phyloP scores from a whole-genome alignment of 2,329 filamentous ascomycete genomes.

The Drechslera avenae region DNA sequence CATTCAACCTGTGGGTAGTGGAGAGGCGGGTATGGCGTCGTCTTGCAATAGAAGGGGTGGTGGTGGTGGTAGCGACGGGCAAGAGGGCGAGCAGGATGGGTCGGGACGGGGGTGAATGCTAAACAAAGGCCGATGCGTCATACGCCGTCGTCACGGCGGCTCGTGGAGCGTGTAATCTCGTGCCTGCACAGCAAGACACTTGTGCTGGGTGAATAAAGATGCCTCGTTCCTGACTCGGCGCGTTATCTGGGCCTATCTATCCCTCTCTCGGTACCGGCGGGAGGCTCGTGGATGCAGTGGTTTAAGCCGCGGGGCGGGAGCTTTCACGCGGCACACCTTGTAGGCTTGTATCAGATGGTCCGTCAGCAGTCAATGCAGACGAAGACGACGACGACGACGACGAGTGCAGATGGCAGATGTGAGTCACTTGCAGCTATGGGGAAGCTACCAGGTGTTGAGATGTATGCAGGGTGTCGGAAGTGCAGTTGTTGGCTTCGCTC shows the following conservation, averaged over 20 bases:
- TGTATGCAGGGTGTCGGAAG: slow-evolving; percentile 16
- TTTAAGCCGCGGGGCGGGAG: slow-evolving; percentile 11
- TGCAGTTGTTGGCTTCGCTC: slow-evolving; percentile 14
- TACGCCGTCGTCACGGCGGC: slow-evolving; percentile 26
- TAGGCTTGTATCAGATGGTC: slow-evolving; percentile 13
- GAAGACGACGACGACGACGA: neutral
- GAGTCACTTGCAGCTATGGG: slow-evolving; percentile 9
- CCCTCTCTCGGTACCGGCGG: slow-evolving; percentile 15
- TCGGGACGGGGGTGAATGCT: slow-evolving; percentile 22
- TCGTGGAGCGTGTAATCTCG: slow-evolving; percentile 25
- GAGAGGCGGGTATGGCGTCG: slow-evolving; percentile 6
- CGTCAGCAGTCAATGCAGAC: slow-evolving; percentile 26
- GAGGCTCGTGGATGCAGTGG: slow-evolving; percentile 12
- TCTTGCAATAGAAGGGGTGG: neutral
- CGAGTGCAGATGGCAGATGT: neutral
- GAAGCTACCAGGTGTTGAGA: slow-evolving; percentile 22
- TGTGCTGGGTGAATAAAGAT: slow-evolving; percentile 10
- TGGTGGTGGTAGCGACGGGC: slow-evolving; percentile 16
- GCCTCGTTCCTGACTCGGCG: slow-evolving; percentile 21
- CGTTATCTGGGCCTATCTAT: slow-evolving; percentile 15
- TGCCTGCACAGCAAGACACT: slow-evolving; percentile 20
- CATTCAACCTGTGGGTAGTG: slow-evolving; percentile 42
- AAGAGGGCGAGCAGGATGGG: slow-evolving; percentile 22
- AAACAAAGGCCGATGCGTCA: slow-evolving; percentile 35
- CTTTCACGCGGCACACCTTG: slow-evolving; percentile 13